phyloP scores from a whole-genome alignment of 371 early-diverging fungal genomes.

The Lichtheimia ornata region DNA sequence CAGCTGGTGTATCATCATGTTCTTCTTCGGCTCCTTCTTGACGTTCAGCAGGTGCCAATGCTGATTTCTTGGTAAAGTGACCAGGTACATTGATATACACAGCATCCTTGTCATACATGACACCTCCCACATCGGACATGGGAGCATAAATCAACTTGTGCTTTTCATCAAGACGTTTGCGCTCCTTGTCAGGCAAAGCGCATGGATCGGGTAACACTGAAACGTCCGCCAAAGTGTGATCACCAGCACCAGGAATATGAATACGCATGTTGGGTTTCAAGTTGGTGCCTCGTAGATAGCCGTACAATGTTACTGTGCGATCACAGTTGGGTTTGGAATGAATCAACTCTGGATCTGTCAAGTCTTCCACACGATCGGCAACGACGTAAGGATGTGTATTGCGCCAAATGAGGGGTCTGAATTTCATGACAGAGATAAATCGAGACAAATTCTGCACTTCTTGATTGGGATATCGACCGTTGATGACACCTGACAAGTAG shows the following conservation, averaged over 20 bases:
- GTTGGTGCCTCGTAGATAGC: slow-evolving; percentile 94
- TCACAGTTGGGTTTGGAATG: slow-evolving; percentile 83
- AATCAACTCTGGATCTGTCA: slow-evolving; percentile 90
- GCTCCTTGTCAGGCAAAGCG: slow-evolving; percentile 90
- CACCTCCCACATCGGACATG: slow-evolving; percentile 96
- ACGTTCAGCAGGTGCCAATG: slow-evolving; percentile 42
- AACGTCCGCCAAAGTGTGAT: slow-evolving; percentile 77
- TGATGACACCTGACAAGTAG: slow-evolving; percentile 92
- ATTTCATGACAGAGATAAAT: slow-evolving; percentile 97
- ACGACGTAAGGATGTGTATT: slow-evolving; percentile 95
- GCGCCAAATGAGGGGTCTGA: slow-evolving; percentile 95
- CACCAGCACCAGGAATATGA: slow-evolving; percentile 96
- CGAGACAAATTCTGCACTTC: slow-evolving; percentile 93
- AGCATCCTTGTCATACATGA: slow-evolving; percentile 98
- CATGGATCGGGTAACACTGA: slow-evolving; percentile 89
- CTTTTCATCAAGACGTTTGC: slow-evolving; percentile 87
- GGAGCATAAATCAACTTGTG: slow-evolving; percentile 97
- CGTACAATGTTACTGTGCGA: slow-evolving; percentile 92
- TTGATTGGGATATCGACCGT: slow-evolving; percentile 89
- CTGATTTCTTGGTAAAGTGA: slow-evolving; percentile 70
- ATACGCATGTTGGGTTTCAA: slow-evolving; percentile 80
- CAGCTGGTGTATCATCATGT: slow-evolving; percentile 38
- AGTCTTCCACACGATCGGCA: slow-evolving; percentile 95
- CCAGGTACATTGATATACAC: slow-evolving; percentile 96
- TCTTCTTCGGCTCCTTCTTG: slow-evolving; percentile 33